Conservation (phyloP, 2,329 filamentous ascomycete species). For the Aquanectria penicillioides region DNA sequence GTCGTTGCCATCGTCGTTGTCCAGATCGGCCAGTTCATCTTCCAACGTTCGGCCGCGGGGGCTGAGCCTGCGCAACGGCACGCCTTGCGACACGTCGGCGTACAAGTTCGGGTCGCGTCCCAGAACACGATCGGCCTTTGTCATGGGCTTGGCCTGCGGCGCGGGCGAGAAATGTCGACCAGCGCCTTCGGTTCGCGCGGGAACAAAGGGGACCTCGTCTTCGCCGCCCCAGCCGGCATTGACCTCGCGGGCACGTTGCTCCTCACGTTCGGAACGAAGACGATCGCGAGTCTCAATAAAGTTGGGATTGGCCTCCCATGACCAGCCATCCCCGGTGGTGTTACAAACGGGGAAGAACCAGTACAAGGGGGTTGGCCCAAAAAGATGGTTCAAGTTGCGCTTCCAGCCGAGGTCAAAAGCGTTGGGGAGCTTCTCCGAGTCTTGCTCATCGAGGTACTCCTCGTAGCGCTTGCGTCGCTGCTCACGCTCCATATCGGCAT, state of each 20-base stretch:
- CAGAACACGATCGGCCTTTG: slow-evolving; percentile 68
- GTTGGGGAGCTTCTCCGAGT: slow-evolving; percentile 87
- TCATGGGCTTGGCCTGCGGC: slow-evolving; percentile 50
- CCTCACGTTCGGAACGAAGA: slow-evolving; percentile 65
- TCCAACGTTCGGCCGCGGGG: slow-evolving; percentile 56
- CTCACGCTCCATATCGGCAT: slow-evolving; percentile 64
- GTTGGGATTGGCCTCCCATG: slow-evolving; percentile 84
- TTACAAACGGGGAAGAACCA: slow-evolving; percentile 87
- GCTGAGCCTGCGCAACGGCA: slow-evolving; percentile 60
- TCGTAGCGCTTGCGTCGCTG: slow-evolving; percentile 66
- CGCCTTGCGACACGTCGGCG: slow-evolving; percentile 56
- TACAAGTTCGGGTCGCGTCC: slow-evolving; percentile 67
- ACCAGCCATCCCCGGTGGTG: slow-evolving; percentile 92
- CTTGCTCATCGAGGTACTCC: slow-evolving; percentile 88
- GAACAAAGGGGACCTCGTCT: slow-evolving; percentile 36
- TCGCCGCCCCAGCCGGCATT: slow-evolving; percentile 72
- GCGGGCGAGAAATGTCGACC: slow-evolving; percentile 47
- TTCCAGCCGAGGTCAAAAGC: slow-evolving; percentile 92
- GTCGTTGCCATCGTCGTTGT: slow-evolving; percentile 50
- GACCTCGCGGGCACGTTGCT: slow-evolving; percentile 71
- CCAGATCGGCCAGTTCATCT: slow-evolving; percentile 54
- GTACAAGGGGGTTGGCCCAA: slow-evolving; percentile 76
- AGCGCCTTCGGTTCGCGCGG: slow-evolving; percentile 39
- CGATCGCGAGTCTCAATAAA: slow-evolving; percentile 79
- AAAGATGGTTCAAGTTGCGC: slow-evolving; percentile 82